Evolutionary conservation across 441 rosid species (phyloP), one percentile per base, ranked within the genome.

Genomic region (Aleurites moluccanus): DNA sequence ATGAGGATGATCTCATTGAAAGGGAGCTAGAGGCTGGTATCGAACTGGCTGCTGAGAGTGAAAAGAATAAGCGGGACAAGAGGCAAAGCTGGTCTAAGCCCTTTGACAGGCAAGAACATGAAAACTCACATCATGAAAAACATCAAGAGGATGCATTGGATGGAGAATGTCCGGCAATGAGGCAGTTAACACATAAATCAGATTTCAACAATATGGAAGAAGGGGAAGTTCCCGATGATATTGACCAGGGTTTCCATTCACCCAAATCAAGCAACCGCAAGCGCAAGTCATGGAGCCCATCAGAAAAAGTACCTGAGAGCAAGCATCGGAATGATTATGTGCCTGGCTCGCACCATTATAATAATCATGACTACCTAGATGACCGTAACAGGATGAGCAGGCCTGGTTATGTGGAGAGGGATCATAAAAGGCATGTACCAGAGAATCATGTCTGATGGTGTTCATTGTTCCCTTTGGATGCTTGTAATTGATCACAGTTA

Each of bases 1-100:
- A 94, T 60, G 98, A 94, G 33, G 80, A 80, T 86, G 97, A 92
- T 83, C 85, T 94, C 70, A 92, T 94, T 38, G 98, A 92, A 85
- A 91, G 91, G 81, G 97, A 86, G 82, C 82, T 94, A 28, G 98
- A 94, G 81, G 93, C 88, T 71, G 98, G 94, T 53, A 77, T 90
- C 4, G 95, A 92, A 79, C 59, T 89, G 78, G 88, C 93, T n/a
- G 96, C 84, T 16, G 95, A 86, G 78, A 88, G 79, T 47, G 92
- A 85, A 80, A 89, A 85, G 74, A 83, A 61, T 47, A 88, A 84
- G 82, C 82, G 83, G 61, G 91, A 81, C 49, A 85, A 77, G 57
- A 76, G 80, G 83, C 89, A 86, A 74, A 89, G 82, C 84, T 85
- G 83, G 85, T 76, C 88, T 50, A 86, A 85, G 78, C 67, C 76